These are phyloP conservation scores for Xerocomellus intermedius DNA, from an alignment of 768 basidiomycete genomes.

Conservation along the genomic window DNA sequence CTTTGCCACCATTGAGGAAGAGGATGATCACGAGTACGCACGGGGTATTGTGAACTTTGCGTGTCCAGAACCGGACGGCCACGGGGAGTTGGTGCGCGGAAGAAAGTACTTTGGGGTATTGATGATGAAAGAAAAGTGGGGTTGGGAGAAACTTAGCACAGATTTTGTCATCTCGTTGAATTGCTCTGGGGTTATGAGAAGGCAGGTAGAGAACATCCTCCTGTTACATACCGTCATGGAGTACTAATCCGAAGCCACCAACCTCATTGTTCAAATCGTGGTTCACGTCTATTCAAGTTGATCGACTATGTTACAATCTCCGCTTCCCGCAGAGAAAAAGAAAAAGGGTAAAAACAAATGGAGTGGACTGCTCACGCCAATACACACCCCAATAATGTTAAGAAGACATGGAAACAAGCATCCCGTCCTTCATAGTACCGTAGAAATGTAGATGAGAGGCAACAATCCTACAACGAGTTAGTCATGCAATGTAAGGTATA, in stretches of 20 bases:
- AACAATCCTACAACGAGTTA: conserved; percentile 25
- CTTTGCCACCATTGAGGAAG: background rate
- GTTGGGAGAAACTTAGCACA: conserved; percentile 5
- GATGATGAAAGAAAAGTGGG: conserved; percentile 9
- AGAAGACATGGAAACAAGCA: conserved; percentile 16
- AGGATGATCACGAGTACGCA: background rate
- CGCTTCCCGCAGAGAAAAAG: background rate
- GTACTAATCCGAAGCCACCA: background rate
- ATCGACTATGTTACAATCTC: conserved; percentile 13
- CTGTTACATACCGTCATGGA: background rate
- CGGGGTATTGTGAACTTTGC: conserved; percentile 8
- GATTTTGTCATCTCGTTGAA: conserved; percentile 4
- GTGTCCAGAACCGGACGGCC: background rate
- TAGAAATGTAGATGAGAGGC: conserved; percentile 12
- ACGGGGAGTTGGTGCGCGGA: background rate
- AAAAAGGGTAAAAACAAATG: conserved; percentile 11
- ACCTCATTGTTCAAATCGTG: background rate
- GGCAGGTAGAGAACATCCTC: background rate
- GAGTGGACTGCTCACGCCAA: background rate
- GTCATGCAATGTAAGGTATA: conserved; percentile 26
- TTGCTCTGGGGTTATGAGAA: background rate
- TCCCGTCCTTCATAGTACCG: conserved; percentile 17
- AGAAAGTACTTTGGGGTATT: conserved; percentile 2
- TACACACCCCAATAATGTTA: conserved; percentile 28
- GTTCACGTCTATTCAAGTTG: conserved; percentile 12